Evolutionary conservation across 2,329 filamentous ascomycete genomes (phyloP), one percentile per base, ranked within the genome.

Genomic region (Colletotrichum caudatum): DNA sequence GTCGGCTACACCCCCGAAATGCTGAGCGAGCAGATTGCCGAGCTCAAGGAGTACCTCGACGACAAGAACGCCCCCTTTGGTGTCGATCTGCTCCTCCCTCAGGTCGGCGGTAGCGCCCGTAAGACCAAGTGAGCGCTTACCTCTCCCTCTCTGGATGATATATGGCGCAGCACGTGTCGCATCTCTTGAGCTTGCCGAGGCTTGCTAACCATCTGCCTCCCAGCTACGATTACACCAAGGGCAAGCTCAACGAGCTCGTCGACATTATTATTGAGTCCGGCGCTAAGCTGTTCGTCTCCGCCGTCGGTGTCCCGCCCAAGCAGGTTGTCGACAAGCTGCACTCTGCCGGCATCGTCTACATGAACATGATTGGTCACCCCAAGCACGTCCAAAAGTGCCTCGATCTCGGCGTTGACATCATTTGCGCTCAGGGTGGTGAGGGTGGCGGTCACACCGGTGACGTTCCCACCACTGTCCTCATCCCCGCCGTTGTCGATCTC

Each of bases 321-420:
- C 86, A 89, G 76, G 92, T 98, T 71, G 94, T 99, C 78, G 94
- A 98, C 76, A 92, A 90, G 80, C 91, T 99, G 58, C 96, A 99
- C 89, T 89, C 90, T 80, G 86, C 90, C 78, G 95, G 95, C 76
- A 89, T 99, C 76, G 88, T 97, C 76, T 97, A 97, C 89, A 98
- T 98, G 96, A 99, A 99, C 91, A 99, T 99, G 96, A 95, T 99
- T 81, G 96, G 96, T 76, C 96, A 99, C 88, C 95, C 96, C 80
- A 99, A 99, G 91, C 96, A 99, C 86, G 95, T 97, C 74, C 89
- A 94, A 84, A 99, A 98, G 89, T 97, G 94, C 83, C 88, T 99
- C 74, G 94, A 95, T 62, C 89, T 95, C 71, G 96, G 95, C 75
- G 94, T 91, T 77, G 96, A 99, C 84, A 93, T 99, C 78, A 98